phyloP scores from a whole-genome alignment of 2,329 filamentous ascomycete species.

The Apiospora kogelbergensis region DNA sequence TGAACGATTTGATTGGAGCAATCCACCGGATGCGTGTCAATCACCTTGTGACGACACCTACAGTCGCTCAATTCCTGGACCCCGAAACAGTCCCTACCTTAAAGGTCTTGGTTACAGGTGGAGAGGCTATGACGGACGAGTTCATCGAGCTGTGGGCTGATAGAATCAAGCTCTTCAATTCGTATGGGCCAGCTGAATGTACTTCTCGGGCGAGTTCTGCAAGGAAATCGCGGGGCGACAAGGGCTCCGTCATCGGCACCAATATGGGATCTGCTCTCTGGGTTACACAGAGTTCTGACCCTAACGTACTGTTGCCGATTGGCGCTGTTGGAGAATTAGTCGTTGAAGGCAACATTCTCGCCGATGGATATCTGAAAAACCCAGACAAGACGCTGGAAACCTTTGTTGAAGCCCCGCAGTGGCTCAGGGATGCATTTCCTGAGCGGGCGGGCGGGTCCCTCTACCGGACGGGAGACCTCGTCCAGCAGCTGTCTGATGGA shows the following conservation, averaged over 20 bases:
- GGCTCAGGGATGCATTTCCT: not conserved
- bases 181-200: not conserved
- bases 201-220: not conserved
- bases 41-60: not conserved
- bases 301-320: slow-evolving; percentile 10
- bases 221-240: not conserved
- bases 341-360: slow-evolving; percentile 15
- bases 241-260: not conserved
- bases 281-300: slow-evolving; percentile 11
- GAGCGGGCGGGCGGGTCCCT: slow-evolving; percentile 17
- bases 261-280: slow-evolving; percentile 10
- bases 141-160: not conserved
- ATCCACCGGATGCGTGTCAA: not conserved
- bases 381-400: slow-evolving; percentile 17
- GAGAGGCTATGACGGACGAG: not conserved
- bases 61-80: not conserved
- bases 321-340: slow-evolving; percentile 15
- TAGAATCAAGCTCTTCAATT: not conserved
- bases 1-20: not conserved
- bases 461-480: slow-evolving; percentile 22
- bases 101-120: not conserved
- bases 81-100: not conserved
- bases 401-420: slow-evolving; percentile 24
- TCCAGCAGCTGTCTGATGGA: slow-evolving; percentile 28
- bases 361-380: slow-evolving; percentile 31